Base-by-base conservation (phyloP, 31 red algal species). In the Porphyra umbilicalis region DNA sequence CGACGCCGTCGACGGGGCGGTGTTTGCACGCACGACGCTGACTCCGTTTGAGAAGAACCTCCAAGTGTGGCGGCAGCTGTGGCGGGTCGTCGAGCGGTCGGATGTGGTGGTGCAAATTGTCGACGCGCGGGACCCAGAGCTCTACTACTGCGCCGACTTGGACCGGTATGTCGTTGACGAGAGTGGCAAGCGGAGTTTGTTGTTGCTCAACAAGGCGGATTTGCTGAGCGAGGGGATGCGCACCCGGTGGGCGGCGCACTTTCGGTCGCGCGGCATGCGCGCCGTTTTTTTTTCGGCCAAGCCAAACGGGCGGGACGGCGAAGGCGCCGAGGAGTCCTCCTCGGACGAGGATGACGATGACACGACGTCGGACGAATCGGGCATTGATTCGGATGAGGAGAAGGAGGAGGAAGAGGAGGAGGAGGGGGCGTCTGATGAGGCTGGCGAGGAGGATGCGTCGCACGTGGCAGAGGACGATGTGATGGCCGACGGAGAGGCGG, bases 21-120 rank as follows among this genome's bases (percentile, higher is more conserved):
- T 71, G 25, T 71, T 71, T 71, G 57, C 57, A 8, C 57, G 57
- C 57, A 71, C 57, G 13, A 79, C 81, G 84, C 77, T 98, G 76
- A 98, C 95, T 4, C 95, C 95, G 1, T 98, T 91, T 86, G 95
- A 98, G 89, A 98, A 98, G 83, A 98, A 98, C 36, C 77, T 98
- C 37, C 84, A 98, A 75, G 84, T 98, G 33, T 98, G 95, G 95
- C 85, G 95, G 29, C 95, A 98, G 81, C 85, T 98, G 71, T 98
- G 95, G 95, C 88, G 95, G 18, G 95, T 98, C 36, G 84, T 98
- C 1, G 95, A 98, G 79, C 86, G 92, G 14, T 90, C 86, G 30
- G 91, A 98, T 87, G 87, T 98, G 36, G 79, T 98, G 14, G 77
- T 94, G 0, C 95, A 98, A 68, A 94, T 98, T 87, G 87, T 98